A percentile compares a stretch with the other conserved stretches of the same genome.
phyloP scores from a whole-genome alignment of 108 stramenopile species.

The Hondaea fermentalgiana region DNA sequence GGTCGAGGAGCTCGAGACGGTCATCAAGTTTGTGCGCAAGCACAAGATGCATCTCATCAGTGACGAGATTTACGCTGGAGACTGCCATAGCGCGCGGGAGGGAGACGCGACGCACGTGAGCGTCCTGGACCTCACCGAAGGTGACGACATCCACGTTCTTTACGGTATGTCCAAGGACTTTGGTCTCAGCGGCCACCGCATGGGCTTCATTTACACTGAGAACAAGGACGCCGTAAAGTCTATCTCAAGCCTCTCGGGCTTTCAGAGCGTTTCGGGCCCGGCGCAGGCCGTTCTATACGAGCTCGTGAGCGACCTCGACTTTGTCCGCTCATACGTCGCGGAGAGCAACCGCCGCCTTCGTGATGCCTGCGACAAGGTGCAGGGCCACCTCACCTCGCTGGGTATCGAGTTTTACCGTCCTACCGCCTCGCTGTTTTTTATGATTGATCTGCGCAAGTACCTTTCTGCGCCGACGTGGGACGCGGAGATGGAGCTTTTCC shows the following conservation, averaged over 20 bases:
- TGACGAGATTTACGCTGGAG: slow-evolving; percentile 79
- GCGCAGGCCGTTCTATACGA: slow-evolving; percentile 71
- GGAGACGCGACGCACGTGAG: background rate
- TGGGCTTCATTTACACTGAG: slow-evolving; percentile 71
- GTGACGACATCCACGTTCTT: slow-evolving; percentile 68
- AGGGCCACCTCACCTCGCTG: slow-evolving; percentile 62
- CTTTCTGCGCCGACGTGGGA: slow-evolving; percentile 43
- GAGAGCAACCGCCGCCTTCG: slow-evolving; percentile 45
- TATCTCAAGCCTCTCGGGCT: slow-evolving; percentile 63
- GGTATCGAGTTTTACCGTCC: slow-evolving; percentile 65
- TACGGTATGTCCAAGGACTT: slow-evolving; percentile 88
- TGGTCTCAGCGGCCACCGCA: slow-evolving; percentile 70
- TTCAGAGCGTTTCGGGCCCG: slow-evolving; percentile 61
- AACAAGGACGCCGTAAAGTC: slow-evolving; percentile 53
- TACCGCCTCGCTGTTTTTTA: slow-evolving; percentile 71
- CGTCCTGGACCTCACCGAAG: slow-evolving; percentile 28
- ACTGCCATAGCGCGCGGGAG: background rate
- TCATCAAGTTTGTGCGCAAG: slow-evolving; percentile 62
- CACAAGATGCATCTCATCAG: slow-evolving; percentile 63
- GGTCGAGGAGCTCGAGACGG: slow-evolving; percentile 42
- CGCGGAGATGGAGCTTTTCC: slow-evolving; percentile 57
- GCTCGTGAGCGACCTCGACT: slow-evolving; percentile 65
- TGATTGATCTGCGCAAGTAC: slow-evolving; percentile 55
- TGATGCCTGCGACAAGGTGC: slow-evolving; percentile 54
- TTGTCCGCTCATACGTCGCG: slow-evolving; percentile 61